Conservation (phyloP, 257 asterid genomes). For the Solanum phureja region DNA sequence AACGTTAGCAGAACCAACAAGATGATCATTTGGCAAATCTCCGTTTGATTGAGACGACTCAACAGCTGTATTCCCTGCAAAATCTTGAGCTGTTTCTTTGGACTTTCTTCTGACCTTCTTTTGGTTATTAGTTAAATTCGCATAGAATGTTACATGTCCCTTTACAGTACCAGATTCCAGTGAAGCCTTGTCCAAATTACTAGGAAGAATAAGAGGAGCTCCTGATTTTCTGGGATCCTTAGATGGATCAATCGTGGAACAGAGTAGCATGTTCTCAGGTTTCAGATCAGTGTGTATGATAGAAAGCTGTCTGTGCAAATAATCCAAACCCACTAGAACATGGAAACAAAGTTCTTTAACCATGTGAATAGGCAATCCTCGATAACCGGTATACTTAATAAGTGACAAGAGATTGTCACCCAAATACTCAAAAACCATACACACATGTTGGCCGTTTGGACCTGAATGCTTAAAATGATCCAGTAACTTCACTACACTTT, state of each 20-base stretch:
- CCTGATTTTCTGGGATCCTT: slow-evolving; percentile 73
- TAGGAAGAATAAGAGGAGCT: slow-evolving; percentile 41
- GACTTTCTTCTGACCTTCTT: slow-evolving; percentile 45
- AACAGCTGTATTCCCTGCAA: too few species aligned
- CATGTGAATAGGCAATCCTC: slow-evolving; percentile 68
- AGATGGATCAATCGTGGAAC: slow-evolving; percentile 59
- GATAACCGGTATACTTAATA: slow-evolving; percentile 67
- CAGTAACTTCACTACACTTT: slow-evolving; percentile 82
- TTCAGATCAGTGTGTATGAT: slow-evolving; percentile 95
- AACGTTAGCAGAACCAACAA: slow-evolving; percentile 22
- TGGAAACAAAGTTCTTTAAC: slow-evolving; percentile 81
- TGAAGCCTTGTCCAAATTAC: slow-evolving; percentile 33
- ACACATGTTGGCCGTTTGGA: slow-evolving; percentile 87
- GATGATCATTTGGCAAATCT: slow-evolving; percentile 11
- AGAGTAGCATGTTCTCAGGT: slow-evolving; percentile 81
- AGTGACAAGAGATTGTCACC: slow-evolving; percentile 87
- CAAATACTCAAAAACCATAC: slow-evolving; percentile 89
- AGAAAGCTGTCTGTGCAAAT: slow-evolving; percentile 78
- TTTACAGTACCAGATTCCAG: slow-evolving; percentile 34
- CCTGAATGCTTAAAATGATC: slow-evolving; percentile 95
- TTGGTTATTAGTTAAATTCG: slow-evolving; percentile 69
- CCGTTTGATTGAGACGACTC: background rate
- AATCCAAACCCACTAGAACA: slow-evolving; percentile 78
- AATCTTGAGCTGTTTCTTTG: too few species aligned
- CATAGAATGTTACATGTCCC: slow-evolving; percentile 35